Base-by-base conservation (phyloP, 371 early-diverging fungal species). In the Mortierella sp. region DNA sequence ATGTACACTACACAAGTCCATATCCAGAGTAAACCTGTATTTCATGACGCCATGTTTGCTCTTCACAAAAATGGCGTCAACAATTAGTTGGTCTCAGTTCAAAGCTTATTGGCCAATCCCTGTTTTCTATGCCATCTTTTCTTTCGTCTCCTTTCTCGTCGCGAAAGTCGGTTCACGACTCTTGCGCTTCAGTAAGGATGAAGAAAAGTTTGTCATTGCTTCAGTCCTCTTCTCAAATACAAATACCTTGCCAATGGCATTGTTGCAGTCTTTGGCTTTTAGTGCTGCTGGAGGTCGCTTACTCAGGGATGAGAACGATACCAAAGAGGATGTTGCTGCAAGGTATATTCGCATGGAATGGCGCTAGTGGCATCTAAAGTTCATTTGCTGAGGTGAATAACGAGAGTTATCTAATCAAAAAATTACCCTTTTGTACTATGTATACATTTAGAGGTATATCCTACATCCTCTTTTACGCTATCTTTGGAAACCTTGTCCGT, bases 41-140 rank as follows among this genome's bases (percentile, higher is more conserved):
- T 92, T 92, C 66, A 90, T 94, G 81, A 94, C 93, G 36, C 94
- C 94, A 0, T 93, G 94, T 74, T 85, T 94, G 10, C 81, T 94
- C 58, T 94, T 94, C 60, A 87, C 91, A 45, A 93, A 92, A 69
- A 91, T 90, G 74, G 90, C 87, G 6, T 89, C 92, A 33, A 87
- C 86, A 10, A 88, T 92, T 48, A 88, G 86, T 38, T 86, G 90
- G 63, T 86, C 80, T 47, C 87, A 88, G 45, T 83, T 93, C 65
- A 63, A 90, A 24, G 90, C 89, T 32, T 89, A 88, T 61, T 94
- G 94, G 94, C 92, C 93, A 53, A 90, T 92, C 63, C 93, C 93
- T 3, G 81, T 86, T 4, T 92, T 92, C 72, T 92, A 87, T 62
- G 57, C 87, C 40, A 50, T 87, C 13, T 92, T 90, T 71, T 84